These are phyloP conservation scores for Myxozyma sirexii DNA, from an alignment of 805 yeast species.

Conservation along the genomic window DNA sequence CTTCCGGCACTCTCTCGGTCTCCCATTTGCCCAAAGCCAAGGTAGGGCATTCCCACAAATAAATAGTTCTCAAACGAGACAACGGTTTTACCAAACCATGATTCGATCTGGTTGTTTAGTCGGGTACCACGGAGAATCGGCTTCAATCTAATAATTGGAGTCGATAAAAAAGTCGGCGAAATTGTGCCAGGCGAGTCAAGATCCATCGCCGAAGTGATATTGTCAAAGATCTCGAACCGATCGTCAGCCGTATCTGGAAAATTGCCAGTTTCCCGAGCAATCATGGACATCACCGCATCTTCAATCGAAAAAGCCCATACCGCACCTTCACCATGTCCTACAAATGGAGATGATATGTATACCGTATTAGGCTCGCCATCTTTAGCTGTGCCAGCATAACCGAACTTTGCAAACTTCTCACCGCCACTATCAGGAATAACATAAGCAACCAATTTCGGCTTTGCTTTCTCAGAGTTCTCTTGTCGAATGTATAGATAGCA, in stretches of 20 bases:
- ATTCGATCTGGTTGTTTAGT: constrained; percentile 14
- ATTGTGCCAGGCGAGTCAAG: neutral
- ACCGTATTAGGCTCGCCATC: constrained; percentile 33
- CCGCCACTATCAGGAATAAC: constrained; percentile 32
- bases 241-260: too few relatives aligned
- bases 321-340: constrained; percentile 49
- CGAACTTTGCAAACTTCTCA: constrained; percentile 41
- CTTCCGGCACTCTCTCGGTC: neutral
- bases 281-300: constrained; percentile 1
- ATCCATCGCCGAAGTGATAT: neutral
- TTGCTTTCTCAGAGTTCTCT: constrained; percentile 20
- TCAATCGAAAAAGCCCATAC: constrained; percentile 47
- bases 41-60: constrained; percentile 31
- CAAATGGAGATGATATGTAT: constrained; percentile 50
- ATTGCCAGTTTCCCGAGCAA: neutral
- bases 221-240: neutral
- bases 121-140: constrained; percentile 15
- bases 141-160: constrained; percentile 14
- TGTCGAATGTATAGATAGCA: constrained; percentile 43
- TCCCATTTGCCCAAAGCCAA: constrained; percentile 27
- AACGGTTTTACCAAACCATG: constrained; percentile 29
- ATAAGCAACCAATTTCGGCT: constrained; percentile 33
- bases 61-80: constrained; percentile 5
- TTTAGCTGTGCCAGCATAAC: constrained; percentile 40
- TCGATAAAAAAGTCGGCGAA: neutral